Evolutionary conservation across 345 rosid genomes (phyloP), one percentile per base, ranked within the genome.

Genomic region (Rhizophora mangle): DNA sequence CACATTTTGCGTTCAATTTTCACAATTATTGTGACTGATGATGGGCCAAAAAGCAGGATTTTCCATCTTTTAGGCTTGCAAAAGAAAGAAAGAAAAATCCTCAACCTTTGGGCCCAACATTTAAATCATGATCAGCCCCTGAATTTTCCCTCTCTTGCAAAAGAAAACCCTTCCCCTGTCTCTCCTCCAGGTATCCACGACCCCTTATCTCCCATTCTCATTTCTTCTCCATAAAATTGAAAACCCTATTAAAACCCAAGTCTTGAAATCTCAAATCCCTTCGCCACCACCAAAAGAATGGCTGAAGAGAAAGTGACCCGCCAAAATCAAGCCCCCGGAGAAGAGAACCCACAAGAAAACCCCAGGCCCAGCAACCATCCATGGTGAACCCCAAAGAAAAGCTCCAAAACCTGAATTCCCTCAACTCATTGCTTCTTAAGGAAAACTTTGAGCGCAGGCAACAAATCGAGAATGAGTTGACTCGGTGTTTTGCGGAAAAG

Each of bases 391-490:
- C 71, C 34, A 36, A 67, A 5, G 89, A 86, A 76, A 83, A 76
- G 76, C 56, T 91, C 16, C 81, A 81, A 64, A 81, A 61, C 68
- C 76, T 93, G 65, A 88, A 85, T 73, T 68, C 82, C 43, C 92
- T 91, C 58, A 89, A 91, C 78, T 62, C 57, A 20, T 8, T 83
- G 47, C 93, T 94, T 60, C 57, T 91, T 67, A 85, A 85, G 49
- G 84, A 87, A 81, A 76, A 85, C 3, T 4, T 76, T 65, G 96
- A 87, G 57, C 68, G 69, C 62, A 74, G 91, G 55, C 82, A 81
- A 18, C 82, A 84, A 77, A 79, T 86, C 46, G 85, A 88, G 85
- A 19, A 64, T 37, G 78, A 91, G 82, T 56, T 91, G 75, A 56
- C 69, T 62, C 67, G 70, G 62, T 65, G 34, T 29, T 74, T 55